Evolutionary conservation across 352 stramenopile genomes (phyloP), one percentile per base, ranked within the genome.

Genomic region (Vaucheria bursata): DNA sequence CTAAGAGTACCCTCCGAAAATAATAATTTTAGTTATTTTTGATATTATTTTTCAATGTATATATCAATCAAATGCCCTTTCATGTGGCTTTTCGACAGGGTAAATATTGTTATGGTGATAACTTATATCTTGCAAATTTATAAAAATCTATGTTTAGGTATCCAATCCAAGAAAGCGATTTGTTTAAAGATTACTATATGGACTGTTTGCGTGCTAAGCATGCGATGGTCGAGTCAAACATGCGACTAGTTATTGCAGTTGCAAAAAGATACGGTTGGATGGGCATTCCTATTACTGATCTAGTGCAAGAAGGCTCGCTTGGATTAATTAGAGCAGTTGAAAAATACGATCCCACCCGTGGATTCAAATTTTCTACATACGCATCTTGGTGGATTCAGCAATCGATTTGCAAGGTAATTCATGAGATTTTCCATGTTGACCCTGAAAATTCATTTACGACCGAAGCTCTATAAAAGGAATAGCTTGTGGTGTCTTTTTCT

Each of bases 321-420:
- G 90, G 90, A 31, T 78, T 94, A 1, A 90, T 88, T 12, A 78
- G 87, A 36, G 90, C 90, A 1, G 88, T 86, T 12, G 90, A 94
- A 79, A 92, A 92, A 78, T 94, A 92, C 74, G 89, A 94, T 80
- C 89, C 89, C 0, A 85, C 90, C 73, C 73, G 82, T 25, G 90
- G 90, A 18, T 94, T 92, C 74, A 87, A 88, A 50, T 92, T 94
- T 75, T 90, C 84, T 38, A 93, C 90, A 5, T 94, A 94, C 80
- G 89, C 89, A 8, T 89, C 88, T 4, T 94, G 88, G 89, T 94
- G 90, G 90, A 91, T 94, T 68, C 88, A 91, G 71, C 88, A 92
- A 80, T 78, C 82, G 52, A 87, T 93, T 34, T 90, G 90, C 50
- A 80, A 80, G 72, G 78, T 83, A 38, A 4, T 34, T 5, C 39